Conservation (phyloP, 495 filamentous ascomycete genomes). For the Hypoxylon crocopeplum region DNA sequence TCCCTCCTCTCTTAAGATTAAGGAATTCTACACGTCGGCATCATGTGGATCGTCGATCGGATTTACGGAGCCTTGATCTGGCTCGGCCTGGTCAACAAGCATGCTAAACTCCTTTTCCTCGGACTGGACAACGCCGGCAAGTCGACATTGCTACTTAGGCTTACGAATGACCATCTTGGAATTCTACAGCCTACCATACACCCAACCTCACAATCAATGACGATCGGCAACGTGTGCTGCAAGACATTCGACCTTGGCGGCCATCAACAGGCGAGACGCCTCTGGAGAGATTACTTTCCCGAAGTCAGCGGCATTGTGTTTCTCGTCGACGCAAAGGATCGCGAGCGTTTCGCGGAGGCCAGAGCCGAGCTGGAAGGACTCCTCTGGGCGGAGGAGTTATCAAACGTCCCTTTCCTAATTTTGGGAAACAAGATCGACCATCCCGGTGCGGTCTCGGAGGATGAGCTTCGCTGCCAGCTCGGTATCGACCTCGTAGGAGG, state of each 20-base stretch:
- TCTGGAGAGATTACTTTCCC: conserved; percentile 2
- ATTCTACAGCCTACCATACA: conserved; percentile 1
- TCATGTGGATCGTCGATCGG: not conserved
- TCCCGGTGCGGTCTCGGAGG: conserved; percentile 2
- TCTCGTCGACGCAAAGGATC: conserved; percentile 12
- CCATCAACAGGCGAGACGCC: conserved; percentile 6
- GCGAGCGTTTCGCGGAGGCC: conserved; percentile 6
- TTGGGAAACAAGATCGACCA: conserved; percentile 20
- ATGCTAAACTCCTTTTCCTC: conserved; percentile 13
- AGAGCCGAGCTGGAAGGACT: conserved; percentile 7
- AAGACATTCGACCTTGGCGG: conserved; percentile 5
- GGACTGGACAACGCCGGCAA: conserved; percentile 20
- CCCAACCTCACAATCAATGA: conserved; percentile 4
- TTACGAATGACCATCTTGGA: not conserved
- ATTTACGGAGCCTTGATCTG: not conserved
- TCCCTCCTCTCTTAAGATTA: not conserved
- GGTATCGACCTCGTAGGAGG: not conserved
- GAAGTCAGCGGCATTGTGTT: conserved; percentile 13
- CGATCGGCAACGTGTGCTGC: not conserved
- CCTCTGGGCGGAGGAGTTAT: not conserved
- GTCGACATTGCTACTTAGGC: conserved; percentile 2
- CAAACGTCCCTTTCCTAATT: not conserved
- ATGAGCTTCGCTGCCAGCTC: not conserved
- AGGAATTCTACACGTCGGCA: not conserved
- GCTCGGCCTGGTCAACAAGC: not conserved